phyloP scores from a whole-genome alignment of 192 early-diverging fungal species.

The Coemansia sp. region DNA sequence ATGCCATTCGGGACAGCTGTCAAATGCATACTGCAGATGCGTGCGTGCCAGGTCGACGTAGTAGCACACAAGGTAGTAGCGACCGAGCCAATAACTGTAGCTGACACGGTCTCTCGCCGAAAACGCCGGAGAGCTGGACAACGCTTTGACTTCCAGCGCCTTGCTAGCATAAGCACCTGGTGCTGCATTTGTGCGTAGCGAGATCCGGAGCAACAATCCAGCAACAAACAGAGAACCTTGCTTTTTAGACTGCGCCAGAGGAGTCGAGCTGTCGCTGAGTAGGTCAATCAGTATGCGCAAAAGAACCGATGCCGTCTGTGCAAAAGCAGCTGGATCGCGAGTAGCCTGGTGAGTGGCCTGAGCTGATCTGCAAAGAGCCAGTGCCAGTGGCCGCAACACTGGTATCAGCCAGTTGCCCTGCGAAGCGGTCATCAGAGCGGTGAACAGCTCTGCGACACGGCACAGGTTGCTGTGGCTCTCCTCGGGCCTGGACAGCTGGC shows the following conservation, averaged over 20 bases:
- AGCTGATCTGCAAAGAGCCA: slow-evolving; percentile 36
- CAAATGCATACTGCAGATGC: slow-evolving; percentile 44
- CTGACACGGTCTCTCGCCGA: slow-evolving; percentile 28
- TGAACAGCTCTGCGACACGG: slow-evolving; percentile 29
- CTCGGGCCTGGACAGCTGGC: slow-evolving; percentile 6
- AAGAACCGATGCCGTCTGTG: slow-evolving; percentile 40
- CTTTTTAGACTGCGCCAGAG: slow-evolving; percentile 28
- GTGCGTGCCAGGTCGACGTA: slow-evolving; percentile 37
- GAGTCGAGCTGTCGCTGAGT: slow-evolving; percentile 29
- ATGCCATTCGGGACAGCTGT: slow-evolving; percentile 32
- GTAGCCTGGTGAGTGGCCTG: slow-evolving; percentile 14
- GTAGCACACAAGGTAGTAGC: slow-evolving; percentile 49
- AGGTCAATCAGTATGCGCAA: slow-evolving; percentile 34
- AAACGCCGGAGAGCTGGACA: slow-evolving; percentile 16
- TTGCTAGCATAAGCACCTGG: slow-evolving; percentile 48
- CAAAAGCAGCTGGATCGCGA: slow-evolving; percentile 20
- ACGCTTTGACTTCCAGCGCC: slow-evolving; percentile 32
- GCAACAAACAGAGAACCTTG: slow-evolving; percentile 39
- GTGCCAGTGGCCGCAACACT: slow-evolving; percentile 23
- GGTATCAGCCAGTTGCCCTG: slow-evolving; percentile 40
- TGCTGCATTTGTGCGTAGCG: slow-evolving; percentile 37
- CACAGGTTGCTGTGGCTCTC: slow-evolving; percentile 22
- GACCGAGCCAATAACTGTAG: slow-evolving; percentile 49
- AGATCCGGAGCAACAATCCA: slow-evolving; percentile 35
- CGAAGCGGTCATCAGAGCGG: slow-evolving; percentile 14